Percentiles rank a stretch among this genome's conserved stretches.
These are phyloP conservation scores for Ophiocordyceps sinensis DNA, from an alignment of 2,329 filamentous ascomycete genomes.

Conservation along the genomic window DNA sequence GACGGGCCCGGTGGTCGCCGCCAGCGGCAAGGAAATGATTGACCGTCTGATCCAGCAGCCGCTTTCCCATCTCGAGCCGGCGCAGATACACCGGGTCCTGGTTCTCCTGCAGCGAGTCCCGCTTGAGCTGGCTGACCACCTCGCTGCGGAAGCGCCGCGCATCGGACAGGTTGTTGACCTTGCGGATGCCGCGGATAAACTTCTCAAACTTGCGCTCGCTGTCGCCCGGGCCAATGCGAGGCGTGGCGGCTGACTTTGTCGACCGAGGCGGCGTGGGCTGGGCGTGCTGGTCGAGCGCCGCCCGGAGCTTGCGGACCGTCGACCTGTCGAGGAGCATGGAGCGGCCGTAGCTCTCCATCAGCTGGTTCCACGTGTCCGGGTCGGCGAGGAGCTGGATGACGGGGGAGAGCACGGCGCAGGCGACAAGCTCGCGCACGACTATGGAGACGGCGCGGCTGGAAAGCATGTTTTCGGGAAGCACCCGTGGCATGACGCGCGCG, in stretches of 20 bases:
- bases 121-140: constrained; percentile 80
- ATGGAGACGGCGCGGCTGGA: constrained; percentile 69
- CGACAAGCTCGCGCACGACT: constrained; percentile 77
- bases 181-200: constrained; percentile 79
- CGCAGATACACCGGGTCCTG: constrained; percentile 80
- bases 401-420: constrained; percentile 79
- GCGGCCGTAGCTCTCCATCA: constrained; percentile 80
- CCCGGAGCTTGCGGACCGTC: constrained; percentile 80
- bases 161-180: constrained; percentile 83
- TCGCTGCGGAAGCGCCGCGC: constrained; percentile 85
- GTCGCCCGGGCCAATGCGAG: constrained; percentile 66
- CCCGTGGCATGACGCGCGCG: constrained; percentile 53
- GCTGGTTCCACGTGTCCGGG: constrained; percentile 93
- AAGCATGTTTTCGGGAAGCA: constrained; percentile 61
- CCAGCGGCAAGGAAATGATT: constrained; percentile 63
- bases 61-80: constrained; percentile 81
- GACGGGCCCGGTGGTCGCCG: constrained; percentile 28
- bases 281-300: constrained; percentile 86
- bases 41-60: constrained; percentile 80
- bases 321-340: constrained; percentile 89
- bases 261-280: constrained; percentile 54
- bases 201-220: constrained; percentile 88
- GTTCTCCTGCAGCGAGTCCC: constrained; percentile 61
- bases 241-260: constrained; percentile 53
- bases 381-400: constrained; percentile 69